Base-by-base conservation (phyloP, 192 early-diverging fungal genomes). In the Globomyces pollinis-pini region DNA sequence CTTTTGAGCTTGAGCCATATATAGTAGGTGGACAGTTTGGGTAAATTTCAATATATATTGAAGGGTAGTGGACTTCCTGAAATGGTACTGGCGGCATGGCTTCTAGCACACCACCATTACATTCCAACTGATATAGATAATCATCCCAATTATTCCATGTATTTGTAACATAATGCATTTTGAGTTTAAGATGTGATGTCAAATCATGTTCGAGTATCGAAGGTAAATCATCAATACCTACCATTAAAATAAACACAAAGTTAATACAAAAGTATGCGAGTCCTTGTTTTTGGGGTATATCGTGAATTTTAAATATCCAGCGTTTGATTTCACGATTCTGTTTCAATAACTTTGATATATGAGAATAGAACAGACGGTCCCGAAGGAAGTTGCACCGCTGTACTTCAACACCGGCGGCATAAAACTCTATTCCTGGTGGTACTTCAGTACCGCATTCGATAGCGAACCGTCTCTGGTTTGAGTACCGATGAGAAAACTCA, bases 231-330 rank as follows among this genome's bases (percentile, higher is more conserved):
- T n/a, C n/a, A n/a, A n/a, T n/a, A n/a, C n/a, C n/a, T n/a, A n/a
- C n/a, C 5, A 47, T 8, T 47, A 47, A 26, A 4, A 6, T 2
- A 4, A 12, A 5, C 11, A 28, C 44, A 12, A 11, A 28, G 5
- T 3, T 47, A 8, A 3, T 3, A 26, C 23, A 33, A 20, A 55
- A 41, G 28, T 7, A 13, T 5, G 53, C 53, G 21, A 55, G 18
- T 55, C 53, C 53, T 26, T 28, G 7, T 4, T 16, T 15, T 12
- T 55, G 8, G 1, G 53, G 21, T 4, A 21, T 38, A 26, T 55
- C 53, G 29, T 55, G 29, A 24, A 55, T 55, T 34, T 55, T 55
- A 41, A 55, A 36, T 0, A 55, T n/a, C 53, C 53, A 55, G 6
- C 29, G 0, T 24, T 33, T 55, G 13, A 55, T 16, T 21, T 33